Evolutionary conservation across 352 stramenopile species (phyloP), one percentile per base, ranked within the genome.

Genomic region (Globisporangium heterothallicum): DNA sequence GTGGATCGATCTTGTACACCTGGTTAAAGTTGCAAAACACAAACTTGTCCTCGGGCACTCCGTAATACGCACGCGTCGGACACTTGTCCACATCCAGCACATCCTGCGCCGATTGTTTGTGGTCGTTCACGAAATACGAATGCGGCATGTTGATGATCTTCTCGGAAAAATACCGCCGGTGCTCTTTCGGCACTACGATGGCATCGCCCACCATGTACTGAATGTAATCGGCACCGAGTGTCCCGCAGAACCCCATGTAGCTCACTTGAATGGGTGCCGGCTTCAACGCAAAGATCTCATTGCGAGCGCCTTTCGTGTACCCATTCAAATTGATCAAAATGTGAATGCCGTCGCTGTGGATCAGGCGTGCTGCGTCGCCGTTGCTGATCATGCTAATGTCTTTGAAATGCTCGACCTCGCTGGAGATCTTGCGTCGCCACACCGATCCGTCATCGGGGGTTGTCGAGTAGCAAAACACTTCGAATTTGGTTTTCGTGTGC

Each of bases 11-110:
- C 72, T 98, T 98, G 86, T 97, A 96, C 12, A 97, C 64, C 56
- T 97, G 84, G 47, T 97, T 97, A 55, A 98, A 98, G 58, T 96
- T 97, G 58, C 88, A 96, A 59, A 97, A 97, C 25, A 98, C 92
- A 63, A 98, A 97, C 49, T 73, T 76, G 67, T 97, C 87, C 26
- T 97, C 89, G 0, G 87, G 80, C 0, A 98, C 75, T 29, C 88
- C 92, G 45, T 97, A 97, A 49, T 92, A 69, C 6, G 64, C 61
- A 48, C 92, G 82, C 32, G 78, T 89, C 2, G 84, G 84, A 18
- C 81, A 90, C 44, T 79, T 88, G 8, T 74, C 61, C 18, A 71
- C 64, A 47, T 97, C 83, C 30, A 97, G 58, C 2, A 96, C 84
- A 30, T 95, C 82, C 0, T 49, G 69, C 0, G 82, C 80, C 41